These are phyloP conservation scores for Pseudevernia furfuracea DNA, from an alignment of 495 filamentous ascomycete species.

Conservation along the genomic window DNA sequence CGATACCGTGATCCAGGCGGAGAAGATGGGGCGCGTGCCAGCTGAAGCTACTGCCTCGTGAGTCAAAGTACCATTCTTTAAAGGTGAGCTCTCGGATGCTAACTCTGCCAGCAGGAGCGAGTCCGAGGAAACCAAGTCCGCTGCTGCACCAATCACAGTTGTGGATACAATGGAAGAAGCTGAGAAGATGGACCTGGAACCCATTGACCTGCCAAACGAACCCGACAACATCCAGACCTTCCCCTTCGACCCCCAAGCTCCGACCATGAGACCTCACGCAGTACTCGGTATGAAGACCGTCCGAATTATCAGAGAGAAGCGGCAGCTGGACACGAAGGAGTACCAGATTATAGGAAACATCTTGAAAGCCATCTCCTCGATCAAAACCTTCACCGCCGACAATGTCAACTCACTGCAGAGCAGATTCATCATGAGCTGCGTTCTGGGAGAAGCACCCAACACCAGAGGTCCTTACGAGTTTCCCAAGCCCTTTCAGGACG, in stretches of 20 bases:
- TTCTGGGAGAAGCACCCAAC: slow-evolving; percentile 7
- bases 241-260: background rate
- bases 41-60: background rate
- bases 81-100: background rate
- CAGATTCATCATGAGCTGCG: background rate
- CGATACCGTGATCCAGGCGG: background rate
- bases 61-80: background rate
- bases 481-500: slow-evolving; percentile 3
- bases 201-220: background rate
- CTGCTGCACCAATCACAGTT: background rate
- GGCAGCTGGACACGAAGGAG: slow-evolving; percentile 5
- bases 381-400: background rate
- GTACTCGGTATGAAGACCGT: slow-evolving; percentile 2
- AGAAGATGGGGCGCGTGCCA: background rate
- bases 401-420: background rate
- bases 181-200: background rate
- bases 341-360: slow-evolving; percentile 9
- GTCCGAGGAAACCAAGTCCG: background rate
- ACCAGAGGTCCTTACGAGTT: slow-evolving; percentile 4
- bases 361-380: slow-evolving; percentile 6
- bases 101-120: background rate
- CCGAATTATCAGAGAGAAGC: background rate
- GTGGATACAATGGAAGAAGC: background rate
- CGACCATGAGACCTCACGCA: background rate
- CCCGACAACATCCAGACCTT: background rate